Conservation (phyloP, 2,329 filamentous ascomycete genomes). For the Cordyceps cateniannulata region DNA sequence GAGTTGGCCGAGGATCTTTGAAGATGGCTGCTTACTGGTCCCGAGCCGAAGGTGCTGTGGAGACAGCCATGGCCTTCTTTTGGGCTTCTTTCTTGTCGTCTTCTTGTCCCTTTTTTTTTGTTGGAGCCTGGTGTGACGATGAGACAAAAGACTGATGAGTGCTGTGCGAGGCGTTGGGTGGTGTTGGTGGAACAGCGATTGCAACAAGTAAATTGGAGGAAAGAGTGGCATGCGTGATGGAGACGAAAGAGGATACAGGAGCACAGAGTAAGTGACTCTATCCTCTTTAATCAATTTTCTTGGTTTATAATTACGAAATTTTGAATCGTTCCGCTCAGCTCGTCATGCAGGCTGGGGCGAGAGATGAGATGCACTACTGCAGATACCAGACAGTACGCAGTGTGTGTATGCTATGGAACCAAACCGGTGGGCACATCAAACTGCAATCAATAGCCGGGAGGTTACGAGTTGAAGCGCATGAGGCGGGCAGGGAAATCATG, state of each 20-base stretch:
- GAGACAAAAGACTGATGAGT: too few relatives aligned
- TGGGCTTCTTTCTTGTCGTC: too few relatives aligned
- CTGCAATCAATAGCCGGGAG: not conserved
- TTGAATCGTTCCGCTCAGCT: not conserved
- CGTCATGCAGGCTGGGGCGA: not conserved
- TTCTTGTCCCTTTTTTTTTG: too few relatives aligned
- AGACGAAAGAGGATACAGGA: not conserved
- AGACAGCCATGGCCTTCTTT: too few relatives aligned
- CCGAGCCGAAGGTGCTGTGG: too few relatives aligned
- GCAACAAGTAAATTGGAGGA: not conserved
- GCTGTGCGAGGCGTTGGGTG: too few relatives aligned
- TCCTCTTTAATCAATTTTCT: not conserved
- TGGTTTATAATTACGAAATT: not conserved
- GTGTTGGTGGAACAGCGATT: not conserved
- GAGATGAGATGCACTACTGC: slow-evolving; percentile 3
- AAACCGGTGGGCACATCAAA: not conserved
- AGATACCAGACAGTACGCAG: too few relatives aligned
- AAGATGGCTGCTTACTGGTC: too few relatives aligned
- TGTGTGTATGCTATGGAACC: too few relatives aligned
- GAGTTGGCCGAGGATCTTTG: too few relatives aligned
- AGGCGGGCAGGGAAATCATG: not conserved
- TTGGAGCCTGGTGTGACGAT: too few relatives aligned
- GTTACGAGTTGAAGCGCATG: not conserved
- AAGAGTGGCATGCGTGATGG: not conserved
- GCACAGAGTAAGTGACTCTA: not conserved